phyloP scores from a whole-genome alignment of 371 early-diverging fungal species.

The Mortierella sp. region DNA sequence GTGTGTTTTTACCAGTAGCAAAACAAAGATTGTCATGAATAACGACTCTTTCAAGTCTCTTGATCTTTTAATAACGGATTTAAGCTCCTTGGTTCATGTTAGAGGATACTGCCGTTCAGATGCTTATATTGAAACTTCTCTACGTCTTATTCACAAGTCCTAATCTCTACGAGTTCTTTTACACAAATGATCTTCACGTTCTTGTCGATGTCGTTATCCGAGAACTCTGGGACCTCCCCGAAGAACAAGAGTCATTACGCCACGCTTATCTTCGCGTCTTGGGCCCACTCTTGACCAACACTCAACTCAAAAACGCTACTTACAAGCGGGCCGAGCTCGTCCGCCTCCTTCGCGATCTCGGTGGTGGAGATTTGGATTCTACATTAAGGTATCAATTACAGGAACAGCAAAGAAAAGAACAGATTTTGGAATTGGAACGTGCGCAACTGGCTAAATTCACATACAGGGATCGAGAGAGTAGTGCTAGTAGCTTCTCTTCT shows the following conservation, averaged over 20 bases:
- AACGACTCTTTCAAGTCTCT: not conserved
- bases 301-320: conserved; percentile 63
- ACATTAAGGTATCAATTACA: conserved; percentile 27
- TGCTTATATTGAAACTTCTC: conserved; percentile 80
- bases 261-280: conserved; percentile 83
- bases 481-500: conserved; percentile 7
- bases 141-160: conserved; percentile 72
- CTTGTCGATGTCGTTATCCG: conserved; percentile 86
- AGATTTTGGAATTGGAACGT: conserved; percentile 18
- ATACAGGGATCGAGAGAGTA: conserved; percentile 36
- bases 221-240: conserved; percentile 80
- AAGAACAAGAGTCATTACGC: conserved; percentile 79
- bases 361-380: conserved; percentile 44
- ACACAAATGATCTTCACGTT: conserved; percentile 90
- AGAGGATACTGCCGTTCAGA: conserved; percentile 78
- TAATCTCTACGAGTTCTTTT: conserved; percentile 77
- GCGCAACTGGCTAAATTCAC: conserved; percentile 25
- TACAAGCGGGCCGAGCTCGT: conserved; percentile 69
- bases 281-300: conserved; percentile 79
- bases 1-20: no score
- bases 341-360: conserved; percentile 53
- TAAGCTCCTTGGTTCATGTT: not conserved
- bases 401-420: conserved; percentile 37
- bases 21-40: not conserved
- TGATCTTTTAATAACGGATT: not conserved